Conservation (phyloP, 1,284 basidiomycete species). For the Kalmanozyma brasiliensis region DNA sequence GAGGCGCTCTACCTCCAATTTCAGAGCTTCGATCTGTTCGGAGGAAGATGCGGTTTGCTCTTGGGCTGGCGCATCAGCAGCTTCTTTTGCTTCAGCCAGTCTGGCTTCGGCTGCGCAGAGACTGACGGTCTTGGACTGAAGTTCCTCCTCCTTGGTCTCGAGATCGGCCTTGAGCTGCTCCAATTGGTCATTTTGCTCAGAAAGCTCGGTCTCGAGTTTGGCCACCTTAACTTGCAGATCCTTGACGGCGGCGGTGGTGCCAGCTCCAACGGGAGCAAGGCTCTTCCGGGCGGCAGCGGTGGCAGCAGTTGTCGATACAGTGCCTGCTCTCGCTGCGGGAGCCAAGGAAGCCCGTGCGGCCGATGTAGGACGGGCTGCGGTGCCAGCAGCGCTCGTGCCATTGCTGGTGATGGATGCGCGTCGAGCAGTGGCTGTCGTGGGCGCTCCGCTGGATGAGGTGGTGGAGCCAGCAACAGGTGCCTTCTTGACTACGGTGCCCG, state of each 20-base stretch:
- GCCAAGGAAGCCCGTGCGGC: slow-evolving; percentile 31
- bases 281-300: slow-evolving; percentile 28
- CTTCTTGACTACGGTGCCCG: slow-evolving; percentile 26
- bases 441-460: slow-evolving; percentile 23
- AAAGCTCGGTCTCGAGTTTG: slow-evolving; percentile 49
- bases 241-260: slow-evolving; percentile 28
- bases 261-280: slow-evolving; percentile 22
- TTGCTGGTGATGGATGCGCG: slow-evolving; percentile 45
- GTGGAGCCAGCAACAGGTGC: slow-evolving; percentile 30
- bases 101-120: slow-evolving; percentile 52
- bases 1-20: slow-evolving; percentile 34
- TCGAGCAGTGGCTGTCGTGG: slow-evolving; percentile 33
- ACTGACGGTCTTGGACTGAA: slow-evolving; percentile 48
- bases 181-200: slow-evolving; percentile 49
- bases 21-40: slow-evolving; percentile 28
- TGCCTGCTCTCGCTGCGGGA: slow-evolving; percentile 14
- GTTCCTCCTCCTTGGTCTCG: slow-evolving; percentile 50
- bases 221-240: slow-evolving; percentile 46
- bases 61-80: slow-evolving; percentile 4
- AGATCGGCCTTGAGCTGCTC: slow-evolving; percentile 47
- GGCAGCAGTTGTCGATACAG: slow-evolving; percentile 8
- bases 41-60: slow-evolving; percentile 1
- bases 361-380: slow-evolving; percentile 24
- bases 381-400: slow-evolving; percentile 22
- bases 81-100: slow-evolving; percentile 16